Conservation (phyloP, 192 early-diverging fungal genomes). For the Coemansia reversa region DNA sequence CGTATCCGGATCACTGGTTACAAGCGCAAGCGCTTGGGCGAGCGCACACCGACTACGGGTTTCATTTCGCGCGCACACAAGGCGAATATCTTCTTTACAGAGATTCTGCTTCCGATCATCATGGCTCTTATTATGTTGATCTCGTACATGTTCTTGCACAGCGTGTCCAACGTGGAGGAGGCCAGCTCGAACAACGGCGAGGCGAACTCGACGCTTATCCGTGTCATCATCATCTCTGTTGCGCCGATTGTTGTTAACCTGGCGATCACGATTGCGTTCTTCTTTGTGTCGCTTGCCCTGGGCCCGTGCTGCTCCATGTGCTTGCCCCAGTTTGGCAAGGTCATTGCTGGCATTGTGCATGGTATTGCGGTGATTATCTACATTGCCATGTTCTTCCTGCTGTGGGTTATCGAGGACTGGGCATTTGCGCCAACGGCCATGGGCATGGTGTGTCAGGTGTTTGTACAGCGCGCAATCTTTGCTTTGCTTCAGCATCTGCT, state of each 20-base stretch:
- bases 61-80: constrained; percentile 69
- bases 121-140: constrained; percentile 63
- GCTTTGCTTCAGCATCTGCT: constrained; percentile 67
- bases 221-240: constrained; percentile 63
- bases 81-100: constrained; percentile 66
- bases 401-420: constrained; percentile 72
- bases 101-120: constrained; percentile 69
- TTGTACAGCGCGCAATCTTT: constrained; percentile 69
- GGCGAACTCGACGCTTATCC: constrained; percentile 56
- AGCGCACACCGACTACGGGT: constrained; percentile 61
- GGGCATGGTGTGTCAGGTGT: constrained; percentile 64
- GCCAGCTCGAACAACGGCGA: constrained; percentile 35
- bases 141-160: constrained; percentile 68
- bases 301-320: constrained; percentile 64
- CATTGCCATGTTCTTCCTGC: constrained; percentile 61
- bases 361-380: constrained; percentile 62
- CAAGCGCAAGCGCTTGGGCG: constrained; percentile 72
- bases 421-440: constrained; percentile 62
- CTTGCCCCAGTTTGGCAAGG: constrained; percentile 69
- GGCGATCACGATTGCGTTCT: constrained; percentile 60
- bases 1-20: constrained; percentile 76
- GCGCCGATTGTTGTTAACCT: constrained; percentile 71
- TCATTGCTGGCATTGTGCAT: constrained; percentile 67
- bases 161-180: constrained; percentile 51
- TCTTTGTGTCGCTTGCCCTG: constrained; percentile 64